Conservation (phyloP, 345 rosid genomes). For the Eucalyptus pauciflora region DNA sequence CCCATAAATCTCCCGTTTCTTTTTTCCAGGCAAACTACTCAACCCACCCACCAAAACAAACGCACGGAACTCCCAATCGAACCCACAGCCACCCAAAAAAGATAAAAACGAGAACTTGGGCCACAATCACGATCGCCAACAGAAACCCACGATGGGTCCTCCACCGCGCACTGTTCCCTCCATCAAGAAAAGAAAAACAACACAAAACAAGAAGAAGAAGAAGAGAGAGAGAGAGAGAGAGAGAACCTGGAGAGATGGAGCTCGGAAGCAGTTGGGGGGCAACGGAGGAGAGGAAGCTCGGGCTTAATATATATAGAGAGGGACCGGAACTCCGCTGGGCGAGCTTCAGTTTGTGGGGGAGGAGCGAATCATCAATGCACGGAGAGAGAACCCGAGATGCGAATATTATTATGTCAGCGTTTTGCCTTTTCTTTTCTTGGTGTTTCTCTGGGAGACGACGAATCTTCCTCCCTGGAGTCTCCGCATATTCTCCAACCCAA, state of each 20-base stretch:
- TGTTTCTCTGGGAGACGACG: not conserved
- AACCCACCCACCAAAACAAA: not conserved
- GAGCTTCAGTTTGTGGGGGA: not conserved
- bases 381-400: not conserved
- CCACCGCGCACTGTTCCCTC: not conserved
- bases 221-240: not conserved
- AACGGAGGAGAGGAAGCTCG: not conserved
- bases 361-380: not conserved
- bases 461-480: not conserved
- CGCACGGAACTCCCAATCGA: not conserved
- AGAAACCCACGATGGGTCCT: not conserved
- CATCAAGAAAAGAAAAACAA: not conserved
- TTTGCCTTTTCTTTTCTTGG: no score
- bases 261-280: not conserved
- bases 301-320: not conserved
- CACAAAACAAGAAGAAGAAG: not conserved
- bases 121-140: not conserved
- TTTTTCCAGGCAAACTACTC: not conserved
- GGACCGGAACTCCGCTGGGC: not conserved
- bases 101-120: not conserved
- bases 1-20: not conserved
- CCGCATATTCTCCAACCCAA: not conserved
- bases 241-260: not conserved
- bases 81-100: not conserved
- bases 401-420: not conserved